These are phyloP conservation scores for Rosa lucieae DNA, from an alignment of 306 rosid genomes.

Conservation along the genomic window DNA sequence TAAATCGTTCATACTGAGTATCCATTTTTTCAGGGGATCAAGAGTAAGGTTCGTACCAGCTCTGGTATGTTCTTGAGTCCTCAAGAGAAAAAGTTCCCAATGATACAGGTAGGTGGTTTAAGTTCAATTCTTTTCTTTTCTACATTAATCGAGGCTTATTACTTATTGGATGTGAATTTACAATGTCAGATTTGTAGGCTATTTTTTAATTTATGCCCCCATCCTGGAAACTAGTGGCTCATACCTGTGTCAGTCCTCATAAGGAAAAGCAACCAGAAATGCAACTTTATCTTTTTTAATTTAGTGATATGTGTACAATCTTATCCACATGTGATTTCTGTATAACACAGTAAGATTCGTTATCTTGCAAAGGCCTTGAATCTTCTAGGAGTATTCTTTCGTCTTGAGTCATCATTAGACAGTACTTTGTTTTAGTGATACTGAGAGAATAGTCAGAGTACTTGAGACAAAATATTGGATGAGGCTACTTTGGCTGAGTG, in stretches of 20 bases:
- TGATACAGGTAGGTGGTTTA: slow-evolving; percentile 58
- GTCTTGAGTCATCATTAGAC: not conserved
- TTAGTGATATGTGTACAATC: not conserved
- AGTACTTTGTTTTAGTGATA: not conserved
- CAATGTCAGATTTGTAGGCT: not conserved
- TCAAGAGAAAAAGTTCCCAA: slow-evolving; percentile 72
- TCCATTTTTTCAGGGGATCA: slow-evolving; percentile 65
- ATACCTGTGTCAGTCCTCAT: not conserved
- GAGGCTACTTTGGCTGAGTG: not conserved
- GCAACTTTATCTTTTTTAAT: not conserved
- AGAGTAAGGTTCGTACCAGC: slow-evolving; percentile 90
- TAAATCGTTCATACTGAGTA: not conserved
- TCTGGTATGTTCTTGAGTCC: slow-evolving; percentile 85
- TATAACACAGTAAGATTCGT: too few relatives aligned
- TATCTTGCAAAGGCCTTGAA: not conserved
- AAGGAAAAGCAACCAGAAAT: not conserved
- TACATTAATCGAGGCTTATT: not conserved
- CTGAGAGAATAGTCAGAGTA: not conserved
- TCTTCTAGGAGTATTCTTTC: not conserved
- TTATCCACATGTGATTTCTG: not conserved
- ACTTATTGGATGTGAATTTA: not conserved
- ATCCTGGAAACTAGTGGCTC: not conserved
- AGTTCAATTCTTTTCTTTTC: not conserved
- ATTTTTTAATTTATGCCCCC: not conserved
- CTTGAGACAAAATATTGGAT: not conserved